Evolutionary conservation across 1,139 yeast genomes (phyloP).

Genomic region (Magnusiomyces clavatus): DNA sequence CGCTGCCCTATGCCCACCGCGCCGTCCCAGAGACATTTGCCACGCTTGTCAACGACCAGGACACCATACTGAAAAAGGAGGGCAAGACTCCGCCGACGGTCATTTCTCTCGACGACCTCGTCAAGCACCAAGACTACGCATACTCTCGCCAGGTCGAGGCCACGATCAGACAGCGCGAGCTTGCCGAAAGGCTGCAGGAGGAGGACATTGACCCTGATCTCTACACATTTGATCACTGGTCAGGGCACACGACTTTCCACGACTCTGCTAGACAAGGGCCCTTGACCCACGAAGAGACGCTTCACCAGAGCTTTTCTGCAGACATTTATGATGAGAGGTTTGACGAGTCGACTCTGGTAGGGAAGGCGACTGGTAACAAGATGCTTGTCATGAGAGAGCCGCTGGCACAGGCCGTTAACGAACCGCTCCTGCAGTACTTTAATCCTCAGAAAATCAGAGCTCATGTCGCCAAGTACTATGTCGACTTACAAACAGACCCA

Average conservation of each 20-base stretch:
- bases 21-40: conserved; percentile 11
- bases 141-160: too few species aligned
- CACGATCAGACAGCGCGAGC: background rate
- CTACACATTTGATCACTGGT: background rate
- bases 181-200: background rate
- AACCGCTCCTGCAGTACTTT: conserved; percentile 15
- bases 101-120: conserved; percentile 7
- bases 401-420: conserved; percentile 18
- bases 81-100: background rate
- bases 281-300: too few species aligned
- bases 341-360: conserved; percentile 9
- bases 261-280: background rate
- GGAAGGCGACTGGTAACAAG: conserved; percentile 9
- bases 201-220: background rate
- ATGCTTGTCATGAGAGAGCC: conserved; percentile 17
- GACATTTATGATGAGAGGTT: conserved; percentile 1
- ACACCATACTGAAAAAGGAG: too few species aligned
- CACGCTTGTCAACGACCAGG: conserved; percentile 5
- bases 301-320: background rate
- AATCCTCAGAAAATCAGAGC: conserved; percentile 24
- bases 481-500: conserved; percentile 15
- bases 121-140: conserved; percentile 1
- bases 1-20: conserved; percentile 11
- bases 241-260: background rate
- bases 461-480: conserved; percentile 23